These are phyloP conservation scores for Heliamphora exappendiculata DNA, from an alignment of 148 eudicot genomes.

Conservation along the genomic window DNA sequence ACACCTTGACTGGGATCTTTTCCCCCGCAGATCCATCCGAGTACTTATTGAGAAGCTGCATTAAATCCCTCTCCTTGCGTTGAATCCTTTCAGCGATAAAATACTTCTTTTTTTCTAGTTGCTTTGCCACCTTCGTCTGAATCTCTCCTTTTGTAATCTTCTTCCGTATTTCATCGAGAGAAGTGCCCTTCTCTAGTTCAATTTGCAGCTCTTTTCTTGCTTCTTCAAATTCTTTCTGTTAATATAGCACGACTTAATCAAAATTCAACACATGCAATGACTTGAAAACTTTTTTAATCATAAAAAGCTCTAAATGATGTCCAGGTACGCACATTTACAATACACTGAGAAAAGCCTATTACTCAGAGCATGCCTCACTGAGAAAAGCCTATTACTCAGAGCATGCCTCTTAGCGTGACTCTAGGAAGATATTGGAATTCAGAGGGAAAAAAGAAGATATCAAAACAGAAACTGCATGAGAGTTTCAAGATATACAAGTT, in stretches of 20 bases:
- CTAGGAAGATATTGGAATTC: neutral
- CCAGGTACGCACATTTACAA: neutral
- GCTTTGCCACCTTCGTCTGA: conserved; percentile 65
- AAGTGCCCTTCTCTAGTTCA: conserved; percentile 66
- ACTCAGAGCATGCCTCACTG: neutral
- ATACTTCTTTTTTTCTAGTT: conserved; percentile 35
- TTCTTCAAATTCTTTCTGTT: conserved; percentile 82
- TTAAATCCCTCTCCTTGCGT: conserved; percentile 75
- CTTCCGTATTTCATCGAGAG: conserved; percentile 58
- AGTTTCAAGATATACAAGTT: conserved; percentile 39
- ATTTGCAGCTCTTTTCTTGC: conserved; percentile 76
- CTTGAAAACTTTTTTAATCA: too few species aligned
- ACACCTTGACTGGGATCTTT: conserved; percentile 30
- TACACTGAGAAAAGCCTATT: too few species aligned
- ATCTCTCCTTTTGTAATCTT: conserved; percentile 65
- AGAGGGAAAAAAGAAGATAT: neutral
- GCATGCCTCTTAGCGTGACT: neutral
- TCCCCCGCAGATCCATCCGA: conserved; percentile 22
- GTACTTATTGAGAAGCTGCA: conserved; percentile 52
- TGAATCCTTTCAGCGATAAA: conserved; percentile 48
- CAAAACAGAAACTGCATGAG: neutral
- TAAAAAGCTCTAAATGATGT: neutral
- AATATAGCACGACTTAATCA: neutral
- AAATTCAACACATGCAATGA: conserved; percentile 6
- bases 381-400: neutral